Base-by-base conservation (phyloP, 768 basidiomycete genomes). In the Calocybe indica region DNA sequence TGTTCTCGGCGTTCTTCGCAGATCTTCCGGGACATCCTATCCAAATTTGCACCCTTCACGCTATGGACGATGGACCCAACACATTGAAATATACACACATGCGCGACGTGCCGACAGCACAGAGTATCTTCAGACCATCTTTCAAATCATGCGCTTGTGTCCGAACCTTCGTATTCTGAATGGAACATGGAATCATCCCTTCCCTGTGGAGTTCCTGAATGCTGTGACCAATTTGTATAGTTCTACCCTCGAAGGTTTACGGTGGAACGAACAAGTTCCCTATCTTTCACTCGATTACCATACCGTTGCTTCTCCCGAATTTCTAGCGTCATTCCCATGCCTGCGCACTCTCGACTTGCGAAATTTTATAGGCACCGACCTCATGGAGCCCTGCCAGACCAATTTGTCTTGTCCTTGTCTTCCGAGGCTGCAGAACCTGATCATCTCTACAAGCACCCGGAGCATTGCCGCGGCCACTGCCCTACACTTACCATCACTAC, bases 261-360 rank as follows among this genome's bases (percentile, higher is more conserved):
- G 62, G 47, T 79, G 79, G 78, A 66, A 68, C 53, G 72, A 70
- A 49, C 52, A 58, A 45, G 46, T 38, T 43, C 45, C 52, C 6
- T 15, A 51, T 31, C 46, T 47, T 13, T 49, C 44, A 41, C 47
- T 49, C 37, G 49, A 59, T 35, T 46, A 50, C 39, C 57, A 59
- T 33, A 50, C 55, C 1, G 50, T 62, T 38, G 55, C 67, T 11
- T 61, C 64, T n/a, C 62, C 66, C 32, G 55, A 60, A 29, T 73
- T 74, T 44, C 51, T 77, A 7, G 62, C 59, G 7, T 62, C 72
- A 7, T 80, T 77, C 51, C 56, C 54, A 40, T 53, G 65, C 5
- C 57, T 79, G 47, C 67, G 70, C 32, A 62, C 72, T 38, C 62
- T 80, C 7, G 76, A 79, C 57, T 59, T 80, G 22, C 66, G 74